phyloP scores from a whole-genome alignment of 2,329 filamentous ascomycete species.

The Eutypella sp. region DNA sequence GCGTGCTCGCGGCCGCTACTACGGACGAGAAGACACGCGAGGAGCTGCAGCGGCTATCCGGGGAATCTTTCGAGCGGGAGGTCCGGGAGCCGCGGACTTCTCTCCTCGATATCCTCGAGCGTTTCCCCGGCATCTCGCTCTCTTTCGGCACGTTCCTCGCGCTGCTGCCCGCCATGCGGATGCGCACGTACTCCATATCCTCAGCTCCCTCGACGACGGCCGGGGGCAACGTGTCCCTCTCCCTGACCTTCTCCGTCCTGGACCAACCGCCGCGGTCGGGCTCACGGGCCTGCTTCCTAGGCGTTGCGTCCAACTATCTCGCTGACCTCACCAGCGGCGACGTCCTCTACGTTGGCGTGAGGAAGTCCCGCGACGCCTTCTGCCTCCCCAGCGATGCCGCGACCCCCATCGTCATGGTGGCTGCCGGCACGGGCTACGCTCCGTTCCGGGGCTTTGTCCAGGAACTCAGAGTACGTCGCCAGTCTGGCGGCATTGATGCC shows the following conservation, averaged over 20 bases:
- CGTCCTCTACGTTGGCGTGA: background rate
- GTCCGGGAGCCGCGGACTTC: slow-evolving; percentile 43
- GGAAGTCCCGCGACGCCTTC: background rate
- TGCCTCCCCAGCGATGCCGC: background rate
- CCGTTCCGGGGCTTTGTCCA: background rate
- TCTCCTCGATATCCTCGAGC: slow-evolving; percentile 22
- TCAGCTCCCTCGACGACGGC: background rate
- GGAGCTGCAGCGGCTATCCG: slow-evolving; percentile 26
- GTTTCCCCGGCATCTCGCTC: slow-evolving; percentile 35
- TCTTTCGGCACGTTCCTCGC: slow-evolving; percentile 36
- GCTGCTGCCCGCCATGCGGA: slow-evolving; percentile 58
- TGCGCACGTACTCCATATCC: slow-evolving; percentile 30
- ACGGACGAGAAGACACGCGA: slow-evolving; percentile 37
- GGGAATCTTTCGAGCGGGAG: slow-evolving; percentile 29
- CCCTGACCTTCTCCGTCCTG: background rate
- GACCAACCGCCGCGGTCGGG: background rate
- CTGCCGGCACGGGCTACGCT: background rate
- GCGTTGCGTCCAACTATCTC: background rate
- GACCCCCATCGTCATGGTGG: background rate
- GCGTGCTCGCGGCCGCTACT: slow-evolving; percentile 41
- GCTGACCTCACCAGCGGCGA: background rate
- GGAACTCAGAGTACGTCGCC: slow-evolving; percentile 12
- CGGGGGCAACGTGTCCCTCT: background rate
- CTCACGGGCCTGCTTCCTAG: background rate
- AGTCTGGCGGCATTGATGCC: too few species aligned